These are phyloP conservation scores for Chalara sp. DNA, from an alignment of 2,329 filamentous ascomycete genomes.

Conservation along the genomic window DNA sequence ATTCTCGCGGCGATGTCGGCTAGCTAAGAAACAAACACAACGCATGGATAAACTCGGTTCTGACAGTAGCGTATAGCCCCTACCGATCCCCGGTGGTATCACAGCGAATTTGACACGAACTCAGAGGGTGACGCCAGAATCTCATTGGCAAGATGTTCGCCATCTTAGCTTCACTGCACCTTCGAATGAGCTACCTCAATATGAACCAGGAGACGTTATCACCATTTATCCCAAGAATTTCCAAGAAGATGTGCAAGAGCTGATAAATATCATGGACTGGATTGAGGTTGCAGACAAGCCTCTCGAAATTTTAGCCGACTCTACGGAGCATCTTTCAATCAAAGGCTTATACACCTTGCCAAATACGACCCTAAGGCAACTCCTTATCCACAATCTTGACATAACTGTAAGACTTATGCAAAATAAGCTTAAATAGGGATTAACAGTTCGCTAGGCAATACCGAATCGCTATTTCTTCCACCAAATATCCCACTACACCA, in stretches of 20 bases:
- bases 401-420: conserved; percentile 48
- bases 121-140: conserved; percentile 61
- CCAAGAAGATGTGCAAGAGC: conserved; percentile 65
- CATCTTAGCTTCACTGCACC: conserved; percentile 58
- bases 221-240: conserved; percentile 86
- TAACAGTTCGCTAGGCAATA: conserved; percentile 44
- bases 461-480: conserved; percentile 83
- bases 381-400: conserved; percentile 80
- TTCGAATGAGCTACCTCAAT: conserved; percentile 29
- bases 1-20: too few relatives aligned
- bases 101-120: conserved; percentile 51
- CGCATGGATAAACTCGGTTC: neutral
- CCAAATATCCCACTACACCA: conserved; percentile 68
- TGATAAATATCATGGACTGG: conserved; percentile 80
- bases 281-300: conserved; percentile 60
- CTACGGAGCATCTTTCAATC: conserved; percentile 19
- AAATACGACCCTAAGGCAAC: conserved; percentile 53
- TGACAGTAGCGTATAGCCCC: neutral
- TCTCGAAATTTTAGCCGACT: conserved; percentile 44
- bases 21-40: too few relatives aligned
- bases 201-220: conserved; percentile 71
- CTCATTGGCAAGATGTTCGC: conserved; percentile 93
- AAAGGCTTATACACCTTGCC: conserved; percentile 25
- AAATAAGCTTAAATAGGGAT: too few relatives aligned
- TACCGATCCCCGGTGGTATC: conserved; percentile 8